Evolutionary conservation across 176 grass and related monocot genomes (phyloP).

Genomic region (Leersia perrieri): DNA sequence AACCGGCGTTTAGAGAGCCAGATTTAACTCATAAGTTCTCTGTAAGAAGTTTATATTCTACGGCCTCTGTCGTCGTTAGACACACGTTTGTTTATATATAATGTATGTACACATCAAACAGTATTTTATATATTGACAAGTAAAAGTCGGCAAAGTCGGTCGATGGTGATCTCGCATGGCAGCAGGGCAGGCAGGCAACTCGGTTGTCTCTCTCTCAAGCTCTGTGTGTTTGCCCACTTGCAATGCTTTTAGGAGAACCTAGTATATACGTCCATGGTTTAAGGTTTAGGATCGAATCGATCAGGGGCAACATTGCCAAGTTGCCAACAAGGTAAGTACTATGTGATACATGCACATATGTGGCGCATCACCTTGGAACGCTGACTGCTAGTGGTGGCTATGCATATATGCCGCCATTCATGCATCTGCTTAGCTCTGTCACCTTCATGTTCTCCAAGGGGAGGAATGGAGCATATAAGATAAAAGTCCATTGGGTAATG

Average conservation of each 20-base stretch:
- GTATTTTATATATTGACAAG: too few relatives aligned
- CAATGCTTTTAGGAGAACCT: background rate
- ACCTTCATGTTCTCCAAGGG: background rate
- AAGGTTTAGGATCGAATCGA: background rate
- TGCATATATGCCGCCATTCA: background rate
- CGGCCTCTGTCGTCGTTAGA: too few relatives aligned
- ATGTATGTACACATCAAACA: too few relatives aligned
- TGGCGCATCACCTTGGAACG: background rate
- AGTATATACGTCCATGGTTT: background rate
- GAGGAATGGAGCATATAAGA: background rate
- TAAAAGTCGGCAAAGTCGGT: background rate
- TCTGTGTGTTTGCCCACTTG: conserved; percentile 27
- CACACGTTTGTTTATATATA: too few relatives aligned
- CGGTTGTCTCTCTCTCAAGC: background rate
- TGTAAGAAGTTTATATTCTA: too few relatives aligned
- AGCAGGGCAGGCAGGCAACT: background rate
- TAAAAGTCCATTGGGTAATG: background rate
- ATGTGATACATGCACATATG: background rate
- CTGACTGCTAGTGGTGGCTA: background rate
- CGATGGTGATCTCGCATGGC: conserved; percentile 11
- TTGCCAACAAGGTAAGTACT: background rate
- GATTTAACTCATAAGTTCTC: background rate
- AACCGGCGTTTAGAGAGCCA: background rate
- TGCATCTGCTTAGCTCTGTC: background rate
- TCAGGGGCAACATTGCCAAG: background rate